phyloP scores from a whole-genome alignment of 2,329 filamentous ascomycete genomes.

The Neonectria punicea region DNA sequence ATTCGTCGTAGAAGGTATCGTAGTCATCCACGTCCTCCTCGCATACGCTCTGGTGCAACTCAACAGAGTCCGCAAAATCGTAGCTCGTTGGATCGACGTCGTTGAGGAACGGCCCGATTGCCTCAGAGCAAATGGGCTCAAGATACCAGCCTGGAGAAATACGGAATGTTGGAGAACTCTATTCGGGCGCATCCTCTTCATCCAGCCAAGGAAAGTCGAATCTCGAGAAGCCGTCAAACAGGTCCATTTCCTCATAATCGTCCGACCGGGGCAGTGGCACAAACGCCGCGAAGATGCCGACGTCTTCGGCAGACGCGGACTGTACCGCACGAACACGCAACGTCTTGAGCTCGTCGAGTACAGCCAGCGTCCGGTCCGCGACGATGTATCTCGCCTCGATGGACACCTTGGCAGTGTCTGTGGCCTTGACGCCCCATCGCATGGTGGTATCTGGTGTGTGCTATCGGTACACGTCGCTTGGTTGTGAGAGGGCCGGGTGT shows the following conservation, averaged over 20 bases:
- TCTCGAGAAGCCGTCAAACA: neutral
- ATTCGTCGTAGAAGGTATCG: neutral
- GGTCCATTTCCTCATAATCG: neutral
- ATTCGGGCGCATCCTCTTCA: neutral
- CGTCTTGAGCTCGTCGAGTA: slow-evolving; percentile 10
- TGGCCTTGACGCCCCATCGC: slow-evolving; percentile 16
- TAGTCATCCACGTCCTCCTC: neutral
- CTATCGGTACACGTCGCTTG: neutral
- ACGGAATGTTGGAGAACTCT: neutral
- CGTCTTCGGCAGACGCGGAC: slow-evolving; percentile 12
- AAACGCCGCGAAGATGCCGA: slow-evolving; percentile 2
- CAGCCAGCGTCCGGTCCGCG: slow-evolving; percentile 6
- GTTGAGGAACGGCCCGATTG: neutral
- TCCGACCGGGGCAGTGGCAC: slow-evolving; percentile 7
- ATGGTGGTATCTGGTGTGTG: slow-evolving; percentile 5
- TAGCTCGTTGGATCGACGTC: too few species aligned
- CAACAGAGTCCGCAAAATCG: neutral
- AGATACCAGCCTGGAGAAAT: neutral
- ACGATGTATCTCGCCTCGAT: slow-evolving; percentile 24
- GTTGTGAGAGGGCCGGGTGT: neutral
- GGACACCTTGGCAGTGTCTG: slow-evolving; percentile 32
- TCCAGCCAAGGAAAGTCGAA: slow-evolving; percentile 15
- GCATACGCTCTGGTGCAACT: neutral
- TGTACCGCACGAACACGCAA: slow-evolving; percentile 20
- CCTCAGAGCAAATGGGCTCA: neutral